phyloP scores from a whole-genome alignment of 495 filamentous ascomycete species.

The Rusavskia elegans region DNA sequence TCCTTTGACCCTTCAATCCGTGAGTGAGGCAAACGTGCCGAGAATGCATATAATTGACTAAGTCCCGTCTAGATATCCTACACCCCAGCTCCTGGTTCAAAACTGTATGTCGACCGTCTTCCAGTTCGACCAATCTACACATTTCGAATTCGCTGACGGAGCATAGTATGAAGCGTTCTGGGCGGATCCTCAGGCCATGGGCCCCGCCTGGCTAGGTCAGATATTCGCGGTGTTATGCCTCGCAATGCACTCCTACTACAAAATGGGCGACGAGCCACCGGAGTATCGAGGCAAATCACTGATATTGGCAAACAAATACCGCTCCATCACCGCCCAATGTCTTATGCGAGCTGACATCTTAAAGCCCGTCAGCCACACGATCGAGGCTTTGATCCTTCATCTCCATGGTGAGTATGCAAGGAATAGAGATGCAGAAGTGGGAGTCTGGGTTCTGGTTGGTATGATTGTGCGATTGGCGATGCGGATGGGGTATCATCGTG shows the following conservation, averaged over 20 bases:
- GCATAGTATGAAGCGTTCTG: conserved; percentile 68
- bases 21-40: conserved; percentile 16
- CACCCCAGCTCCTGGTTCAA: conserved; percentile 21
- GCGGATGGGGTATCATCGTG: conserved; percentile 91
- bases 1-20: conserved; percentile 57
- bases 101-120: neutral
- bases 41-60: neutral
- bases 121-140: no score
- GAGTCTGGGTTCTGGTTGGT: conserved; percentile 65
- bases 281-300: conserved; percentile 57
- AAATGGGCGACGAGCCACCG: conserved; percentile 79
- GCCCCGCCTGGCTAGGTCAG: conserved; percentile 78
- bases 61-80: conserved; percentile 4
- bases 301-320: conserved; percentile 66
- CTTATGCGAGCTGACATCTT: conserved; percentile 80
- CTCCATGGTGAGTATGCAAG: conserved; percentile 66
- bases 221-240: conserved; percentile 78
- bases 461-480: conserved; percentile 76
- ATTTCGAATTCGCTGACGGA: neutral
- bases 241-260: conserved; percentile 80
- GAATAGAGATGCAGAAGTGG: conserved; percentile 64
- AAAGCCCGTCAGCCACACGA: conserved; percentile 65
- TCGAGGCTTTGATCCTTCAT: conserved; percentile 83
- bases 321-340: conserved; percentile 72
- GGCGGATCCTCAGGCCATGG: conserved; percentile 65